Base-by-base conservation (phyloP, 768 basidiomycete species). In the Termitomyces sp. region DNA sequence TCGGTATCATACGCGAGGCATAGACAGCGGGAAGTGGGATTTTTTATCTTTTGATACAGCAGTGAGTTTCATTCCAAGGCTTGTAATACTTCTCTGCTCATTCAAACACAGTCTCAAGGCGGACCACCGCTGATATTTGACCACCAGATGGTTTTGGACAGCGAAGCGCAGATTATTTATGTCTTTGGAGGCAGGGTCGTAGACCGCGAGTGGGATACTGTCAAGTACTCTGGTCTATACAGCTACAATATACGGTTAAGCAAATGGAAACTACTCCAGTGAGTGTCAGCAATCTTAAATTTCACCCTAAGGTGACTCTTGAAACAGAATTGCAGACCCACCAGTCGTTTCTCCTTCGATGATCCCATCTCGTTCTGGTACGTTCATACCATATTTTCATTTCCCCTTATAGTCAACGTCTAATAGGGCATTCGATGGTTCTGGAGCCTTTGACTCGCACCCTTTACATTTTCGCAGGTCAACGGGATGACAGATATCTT, bases 81-180 rank as follows among this genome's bases (percentile, higher is more conserved):
- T 29, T 17, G n/a, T 17, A n/a, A 48, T 37, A 11, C 47, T 53
- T 61, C 57, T 58, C 37, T 42, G 42, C 51, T 59, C 15, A 64
- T 14, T 15, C 52, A 50, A 56, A 17, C 3, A 52, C 63, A 91
- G 91, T 70, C 77, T 0, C 79, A 81, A 4, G 87, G 85, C 2
- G 91, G 90, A 1, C 91, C 91, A 1, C 86, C 87, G 0, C 74
- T 91, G 38, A 76, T 92, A 45, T 89, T 86, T 64, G 92, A 93
- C 69, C 91, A 92, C 66, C 89, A 91, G 72, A 89, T 93, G 85
- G 86, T 77, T 37, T 83, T 92, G 67, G 91, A 93, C 66, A 80
- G 80, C 45, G 86, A 87, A 4, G 73, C 81, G 0, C 90, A 91
- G 69, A 82, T 86, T 3, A 68, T 94, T 7, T 93, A 92, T 61